Conservation (phyloP, 768 basidiomycete genomes). For the Leucogyrophana mollusca region DNA sequence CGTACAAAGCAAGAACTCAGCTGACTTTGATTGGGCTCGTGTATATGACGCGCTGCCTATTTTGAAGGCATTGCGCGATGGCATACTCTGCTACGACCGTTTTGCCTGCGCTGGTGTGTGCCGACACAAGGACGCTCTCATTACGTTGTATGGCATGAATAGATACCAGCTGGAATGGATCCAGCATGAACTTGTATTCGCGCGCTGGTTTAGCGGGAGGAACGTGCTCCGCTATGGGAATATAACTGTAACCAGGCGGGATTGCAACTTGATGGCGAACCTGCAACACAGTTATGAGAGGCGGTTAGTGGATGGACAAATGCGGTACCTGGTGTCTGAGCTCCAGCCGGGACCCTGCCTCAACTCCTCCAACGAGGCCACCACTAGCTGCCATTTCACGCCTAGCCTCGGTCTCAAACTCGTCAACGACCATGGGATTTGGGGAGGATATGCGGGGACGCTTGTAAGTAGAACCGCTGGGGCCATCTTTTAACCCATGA, state of each 20-base stretch:
- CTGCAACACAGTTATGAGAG: constrained; percentile 39
- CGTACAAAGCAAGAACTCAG: constrained; percentile 21
- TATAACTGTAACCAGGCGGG: constrained; percentile 87
- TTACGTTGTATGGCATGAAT: constrained; percentile 95
- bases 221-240: constrained; percentile 88
- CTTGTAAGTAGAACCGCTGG: constrained; percentile 44
- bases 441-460: constrained; percentile 60
- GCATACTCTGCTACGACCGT: constrained; percentile 99
- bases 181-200: constrained; percentile 93
- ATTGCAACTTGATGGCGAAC: constrained; percentile 96
- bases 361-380: constrained; percentile 75
- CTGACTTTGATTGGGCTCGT: constrained; percentile 98
- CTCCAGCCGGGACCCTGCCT: constrained; percentile 68
- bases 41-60: constrained; percentile 96
- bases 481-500: constrained; percentile 8
- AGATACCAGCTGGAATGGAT: constrained; percentile 96
- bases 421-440: constrained; percentile 82
- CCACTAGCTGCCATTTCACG: constrained; percentile 88
- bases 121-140: constrained; percentile 96
- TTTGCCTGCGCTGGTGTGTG: constrained; percentile 98
- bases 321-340: constrained; percentile 70
- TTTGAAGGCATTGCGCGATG: constrained; percentile 92
- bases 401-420: constrained; percentile 92
- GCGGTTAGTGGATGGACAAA: constrained; percentile 1
- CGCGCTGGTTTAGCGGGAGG: constrained; percentile 88